Evolutionary conservation across 164 flowering plant genomes (phyloP).

Genomic region (Houttuynia cordata): DNA sequence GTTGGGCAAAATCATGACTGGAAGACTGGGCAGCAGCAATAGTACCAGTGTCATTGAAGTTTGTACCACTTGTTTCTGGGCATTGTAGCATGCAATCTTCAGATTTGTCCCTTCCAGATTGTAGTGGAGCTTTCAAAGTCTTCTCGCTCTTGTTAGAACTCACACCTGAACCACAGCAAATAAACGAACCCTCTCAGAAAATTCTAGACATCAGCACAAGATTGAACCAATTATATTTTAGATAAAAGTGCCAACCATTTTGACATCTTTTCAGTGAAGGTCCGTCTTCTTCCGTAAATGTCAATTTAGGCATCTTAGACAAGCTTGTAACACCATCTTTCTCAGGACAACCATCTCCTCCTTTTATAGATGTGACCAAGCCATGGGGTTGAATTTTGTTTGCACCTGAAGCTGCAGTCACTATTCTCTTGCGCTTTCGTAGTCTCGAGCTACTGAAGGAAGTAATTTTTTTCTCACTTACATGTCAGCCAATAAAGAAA

Average conservation of each 20-base stretch:
- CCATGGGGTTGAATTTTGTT: conserved; percentile 35
- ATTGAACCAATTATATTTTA: not conserved
- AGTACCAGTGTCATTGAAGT: conserved; percentile 29
- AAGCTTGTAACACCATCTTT: conserved; percentile 34
- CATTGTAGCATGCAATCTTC: conserved; percentile 18
- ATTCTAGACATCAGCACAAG: not conserved
- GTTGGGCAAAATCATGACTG: conserved; percentile 52
- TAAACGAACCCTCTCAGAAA: not conserved
- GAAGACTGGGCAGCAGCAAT: conserved; percentile 45
- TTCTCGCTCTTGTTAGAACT: conserved; percentile 25
- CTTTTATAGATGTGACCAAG: conserved; percentile 28
- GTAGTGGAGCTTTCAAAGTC: conserved; percentile 25
- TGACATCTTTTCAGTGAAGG: conserved; percentile 7
- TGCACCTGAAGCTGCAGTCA: conserved; percentile 20
- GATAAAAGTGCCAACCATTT: conserved; percentile 6
- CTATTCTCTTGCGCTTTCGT: conserved; percentile 32
- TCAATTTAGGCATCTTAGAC: conserved; percentile 5
- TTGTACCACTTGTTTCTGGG: conserved; percentile 38
- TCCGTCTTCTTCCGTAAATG: conserved; percentile 7
- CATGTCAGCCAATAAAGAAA: not conserved
- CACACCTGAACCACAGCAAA: conserved; percentile 19
- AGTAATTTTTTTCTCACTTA: not conserved
- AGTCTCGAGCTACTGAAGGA: conserved; percentile 41
- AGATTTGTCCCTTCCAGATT: conserved; percentile 16
- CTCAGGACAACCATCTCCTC: conserved; percentile 25